These are phyloP conservation scores for Aspergillus piperis DNA, from an alignment of 2,329 filamentous ascomycete species.

Conservation along the genomic window DNA sequence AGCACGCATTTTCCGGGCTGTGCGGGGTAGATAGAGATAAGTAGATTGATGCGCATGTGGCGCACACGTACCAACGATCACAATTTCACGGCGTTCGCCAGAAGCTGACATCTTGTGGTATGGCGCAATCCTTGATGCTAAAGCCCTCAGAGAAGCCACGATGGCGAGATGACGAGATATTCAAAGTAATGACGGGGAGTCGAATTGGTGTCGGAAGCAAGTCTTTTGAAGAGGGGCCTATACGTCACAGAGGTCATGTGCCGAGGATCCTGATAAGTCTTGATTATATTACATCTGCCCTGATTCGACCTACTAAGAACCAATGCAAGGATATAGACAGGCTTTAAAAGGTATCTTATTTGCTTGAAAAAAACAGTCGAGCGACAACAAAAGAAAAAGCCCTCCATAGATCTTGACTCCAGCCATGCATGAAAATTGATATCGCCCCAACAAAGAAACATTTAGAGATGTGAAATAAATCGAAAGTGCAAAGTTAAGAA, in stretches of 20 bases:
- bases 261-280: slow-evolving; percentile 8
- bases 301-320: not conserved
- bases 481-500: slow-evolving; percentile 9
- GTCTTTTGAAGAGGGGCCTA: slow-evolving; percentile 3
- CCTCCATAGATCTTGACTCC: slow-evolving; percentile 26
- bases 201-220: slow-evolving; percentile 2
- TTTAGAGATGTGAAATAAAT: slow-evolving; percentile 8
- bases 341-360: slow-evolving; percentile 5
- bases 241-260: slow-evolving; percentile 40
- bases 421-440: slow-evolving; percentile 30
- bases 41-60: not conserved
- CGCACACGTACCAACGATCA: slow-evolving; percentile 40
- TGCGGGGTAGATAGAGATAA: slow-evolving; percentile 26
- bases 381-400: not conserved
- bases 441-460: slow-evolving; percentile 16
- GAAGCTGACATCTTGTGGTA: slow-evolving; percentile 33
- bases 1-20: slow-evolving; percentile 14
- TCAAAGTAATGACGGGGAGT: not conserved
- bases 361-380: slow-evolving; percentile 4
- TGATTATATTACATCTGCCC: not conserved
- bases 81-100: slow-evolving; percentile 39
- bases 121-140: slow-evolving; percentile 20
- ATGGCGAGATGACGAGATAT: slow-evolving; percentile 8
- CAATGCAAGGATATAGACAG: slow-evolving; percentile 8
- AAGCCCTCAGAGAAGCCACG: slow-evolving; percentile 27